Evolutionary conservation across 352 stramenopile genomes (phyloP), one percentile per base, ranked within the genome.

Genomic region (Phytophthora syringae): DNA sequence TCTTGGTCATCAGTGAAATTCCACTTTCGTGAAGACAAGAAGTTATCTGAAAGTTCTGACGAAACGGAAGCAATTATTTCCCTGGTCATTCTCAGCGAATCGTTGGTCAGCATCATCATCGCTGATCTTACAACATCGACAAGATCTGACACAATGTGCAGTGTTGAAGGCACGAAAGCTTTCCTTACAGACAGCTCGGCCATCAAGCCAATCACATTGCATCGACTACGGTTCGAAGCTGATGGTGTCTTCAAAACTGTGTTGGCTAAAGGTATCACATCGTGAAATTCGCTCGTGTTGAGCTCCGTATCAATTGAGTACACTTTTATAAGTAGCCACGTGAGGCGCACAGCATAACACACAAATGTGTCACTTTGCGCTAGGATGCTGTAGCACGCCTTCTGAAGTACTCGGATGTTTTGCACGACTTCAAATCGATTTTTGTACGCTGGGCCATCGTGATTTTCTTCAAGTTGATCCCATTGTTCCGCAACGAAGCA

Each of bases 401-500:
- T 63, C 52, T 64, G 13, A 6, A 69, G 53, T 4, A 22, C 20
- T 34, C 24, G 12, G 9, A 53, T 16, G n/a, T n/a, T n/a, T n/a
- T 10, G 43, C 32, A 30, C 51, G 24, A 1, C 42, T 6, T 18
- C 7, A 16, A 34, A 52, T 15, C 40, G 50, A 39, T 44, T 24
- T 5, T 10, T 48, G 39, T 16, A 64, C 22, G 15, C 11, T 16
- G 30, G 22, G 7, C 21, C 22, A 12, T 45, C 16, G 1, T 64
- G 24, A 6, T 45, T 20, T 10, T 12, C 32, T 21, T 22, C 15
- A 28, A 2, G 37, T 22, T 45, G 7, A 22, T 48, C 45, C 56
- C 55, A 70, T 45, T 62, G 48, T 16, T 70, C 63, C 9, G 39
- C 54, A 40, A 60, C 13, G 10, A 52, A 64, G 16, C 63, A 70